These are phyloP conservation scores for Flaveria linearis DNA, from an alignment of 129 eudicot species.

Conservation along the genomic window DNA sequence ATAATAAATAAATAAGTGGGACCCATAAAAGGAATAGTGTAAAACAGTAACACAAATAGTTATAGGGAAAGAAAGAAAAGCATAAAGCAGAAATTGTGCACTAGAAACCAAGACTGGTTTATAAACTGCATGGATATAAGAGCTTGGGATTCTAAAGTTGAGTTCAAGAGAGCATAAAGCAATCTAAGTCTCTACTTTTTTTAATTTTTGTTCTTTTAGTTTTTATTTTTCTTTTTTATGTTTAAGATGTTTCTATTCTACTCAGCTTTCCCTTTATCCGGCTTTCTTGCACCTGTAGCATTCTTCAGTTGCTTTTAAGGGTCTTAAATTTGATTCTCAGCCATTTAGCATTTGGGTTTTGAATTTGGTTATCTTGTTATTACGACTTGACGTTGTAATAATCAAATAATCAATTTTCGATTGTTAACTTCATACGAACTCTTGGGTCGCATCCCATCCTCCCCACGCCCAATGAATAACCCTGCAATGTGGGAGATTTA, in stretches of 20 bases:
- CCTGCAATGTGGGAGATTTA: too few relatives aligned
- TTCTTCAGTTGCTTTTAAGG: slow-evolving; percentile 46
- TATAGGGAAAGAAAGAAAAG: slow-evolving; percentile 61
- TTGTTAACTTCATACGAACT: not conserved
- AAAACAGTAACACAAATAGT: slow-evolving; percentile 26
- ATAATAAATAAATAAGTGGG: not conserved
- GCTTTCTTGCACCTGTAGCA: slow-evolving; percentile 75
- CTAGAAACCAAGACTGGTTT: slow-evolving; percentile 58
- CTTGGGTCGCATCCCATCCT: too few relatives aligned
- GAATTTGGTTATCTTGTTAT: not conserved
- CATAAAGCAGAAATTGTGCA: slow-evolving; percentile 75
- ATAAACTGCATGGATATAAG: slow-evolving; percentile 58
- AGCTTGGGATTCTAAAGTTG: slow-evolving; percentile 70
- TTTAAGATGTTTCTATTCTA: too few relatives aligned
- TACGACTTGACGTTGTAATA: too few relatives aligned
- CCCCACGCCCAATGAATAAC: too few relatives aligned
- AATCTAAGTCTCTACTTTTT: slow-evolving; percentile 12
- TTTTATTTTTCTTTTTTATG: not conserved
- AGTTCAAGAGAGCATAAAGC: slow-evolving; percentile 54
- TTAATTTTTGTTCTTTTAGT: slow-evolving; percentile 22
- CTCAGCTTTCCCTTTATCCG: too few relatives aligned
- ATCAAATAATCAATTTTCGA: not conserved
- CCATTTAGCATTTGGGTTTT: slow-evolving; percentile 4
- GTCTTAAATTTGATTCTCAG: slow-evolving; percentile 4
- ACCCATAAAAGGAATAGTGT: slow-evolving; percentile 15